phyloP scores from a whole-genome alignment of 1,284 basidiomycete genomes.

The Trametes sp. region DNA sequence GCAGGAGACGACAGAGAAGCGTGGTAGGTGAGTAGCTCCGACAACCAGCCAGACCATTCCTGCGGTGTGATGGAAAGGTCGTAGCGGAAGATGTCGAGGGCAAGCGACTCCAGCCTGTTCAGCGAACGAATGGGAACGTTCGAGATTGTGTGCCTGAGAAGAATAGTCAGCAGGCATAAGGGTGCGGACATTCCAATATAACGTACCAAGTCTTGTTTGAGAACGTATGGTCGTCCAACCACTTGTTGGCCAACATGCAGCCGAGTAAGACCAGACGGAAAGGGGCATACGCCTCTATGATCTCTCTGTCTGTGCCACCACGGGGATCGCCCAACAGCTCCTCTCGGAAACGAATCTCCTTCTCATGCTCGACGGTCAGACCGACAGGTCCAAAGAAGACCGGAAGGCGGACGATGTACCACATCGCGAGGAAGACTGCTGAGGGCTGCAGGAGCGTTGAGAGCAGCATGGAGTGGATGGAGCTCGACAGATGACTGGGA shows the following conservation, averaged over 20 bases:
- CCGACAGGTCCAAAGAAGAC: constrained; percentile 59
- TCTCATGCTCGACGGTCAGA: constrained; percentile 50
- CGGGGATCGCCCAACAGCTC: constrained; percentile 63
- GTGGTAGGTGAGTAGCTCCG: constrained; percentile 69
- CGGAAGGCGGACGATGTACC: constrained; percentile 84
- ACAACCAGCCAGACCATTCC: constrained; percentile 76
- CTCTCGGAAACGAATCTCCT: constrained; percentile 68
- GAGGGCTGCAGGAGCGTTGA: constrained; percentile 85
- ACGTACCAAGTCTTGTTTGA: constrained; percentile 91
- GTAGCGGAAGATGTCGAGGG: constrained; percentile 72
- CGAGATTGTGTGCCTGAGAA: constrained; percentile 77
- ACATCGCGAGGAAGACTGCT: constrained; percentile 79
- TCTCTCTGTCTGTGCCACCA: constrained; percentile 56
- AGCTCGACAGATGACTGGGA: constrained; percentile 63
- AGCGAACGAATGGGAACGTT: constrained; percentile 71
- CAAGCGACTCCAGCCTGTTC: constrained; percentile 73
- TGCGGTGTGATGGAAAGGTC: constrained; percentile 69
- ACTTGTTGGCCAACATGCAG: constrained; percentile 90
- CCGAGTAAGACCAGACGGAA: constrained; percentile 84
- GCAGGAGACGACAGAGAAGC: constrained; percentile 61
- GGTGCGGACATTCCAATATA: constrained; percentile 8
- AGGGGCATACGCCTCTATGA: constrained; percentile 62
- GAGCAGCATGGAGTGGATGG: constrained; percentile 74
- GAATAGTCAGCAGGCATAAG: constrained; percentile 3
- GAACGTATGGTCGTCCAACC: constrained; percentile 93